Base-by-base conservation (phyloP, 1,284 basidiomycete species). In the Calocybe gambosa region DNA sequence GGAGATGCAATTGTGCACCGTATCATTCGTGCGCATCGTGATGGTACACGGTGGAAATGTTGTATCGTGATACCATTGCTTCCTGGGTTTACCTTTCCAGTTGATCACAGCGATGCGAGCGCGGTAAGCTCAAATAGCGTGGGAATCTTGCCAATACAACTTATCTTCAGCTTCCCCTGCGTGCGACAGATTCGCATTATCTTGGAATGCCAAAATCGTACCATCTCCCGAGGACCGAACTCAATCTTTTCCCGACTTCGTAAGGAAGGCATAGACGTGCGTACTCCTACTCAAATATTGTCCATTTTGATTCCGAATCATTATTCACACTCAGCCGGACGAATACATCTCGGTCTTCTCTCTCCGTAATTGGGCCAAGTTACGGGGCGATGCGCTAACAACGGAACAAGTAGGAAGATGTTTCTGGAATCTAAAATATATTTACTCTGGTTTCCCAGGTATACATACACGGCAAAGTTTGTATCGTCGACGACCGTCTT, bases 401-500 rank as follows among this genome's bases (percentile, higher is more conserved):
- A 96, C 93, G 1, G 95, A 98, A 64, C 87, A 93, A 69, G 85
- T 81, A 46, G 37, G 69, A 51, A n/a, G n/a, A n/a, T n/a, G n/a
- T n/a, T n/a, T n/a, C n/a, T n/a, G n/a, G n/a, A n/a, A n/a, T n/a
- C n/a, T n/a, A n/a, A n/a, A n/a, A n/a, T n/a, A n/a, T n/a, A n/a
- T n/a, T 28, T 15, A 31, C 47, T 47, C 28, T 33, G 40, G 50
- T 16, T 42, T 40, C 50, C n/a, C 42, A 87, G 80, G 85, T 94
- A 13, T 94, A 95, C 63, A 91, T 94, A 51, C 92, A 94, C 62
- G 89, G 77, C 43, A 93, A 93, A 70, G 77, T 85, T 21, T 94
- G 95, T 72, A 85, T 99, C 45, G 93, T 98, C 8, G 96, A 99
- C 62, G 95, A 99, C 61, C 85, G 93, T 26, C 74, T 96, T 36